These are phyloP conservation scores for Exserohilum turcica DNA, from an alignment of 2,329 filamentous ascomycete species.

Conservation along the genomic window DNA sequence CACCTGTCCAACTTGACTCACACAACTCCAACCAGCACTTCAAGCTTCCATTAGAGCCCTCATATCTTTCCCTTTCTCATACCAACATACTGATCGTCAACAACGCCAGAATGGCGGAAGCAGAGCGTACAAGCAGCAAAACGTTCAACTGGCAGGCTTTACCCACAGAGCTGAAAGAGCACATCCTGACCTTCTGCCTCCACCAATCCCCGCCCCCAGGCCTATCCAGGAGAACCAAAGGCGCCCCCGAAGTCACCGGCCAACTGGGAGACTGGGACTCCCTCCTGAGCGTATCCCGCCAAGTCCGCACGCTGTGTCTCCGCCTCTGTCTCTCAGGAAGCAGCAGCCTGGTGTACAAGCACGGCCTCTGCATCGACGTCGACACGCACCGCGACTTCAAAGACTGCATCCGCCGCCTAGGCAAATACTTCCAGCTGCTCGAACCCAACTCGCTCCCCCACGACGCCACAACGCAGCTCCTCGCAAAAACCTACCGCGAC, in stretches of 20 bases:
- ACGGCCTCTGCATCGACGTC: slow-evolving; percentile 17
- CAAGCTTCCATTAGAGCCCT: no score
- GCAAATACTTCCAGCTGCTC: slow-evolving; percentile 20
- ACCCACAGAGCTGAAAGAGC: slow-evolving; percentile 36
- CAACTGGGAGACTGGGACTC: slow-evolving; percentile 22
- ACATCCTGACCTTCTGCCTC: slow-evolving; percentile 29
- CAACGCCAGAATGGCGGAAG: slow-evolving; percentile 34
- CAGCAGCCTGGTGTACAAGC: background rate
- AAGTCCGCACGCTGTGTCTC: slow-evolving; percentile 30
- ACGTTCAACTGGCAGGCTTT: slow-evolving; percentile 32
- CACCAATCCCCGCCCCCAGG: background rate
- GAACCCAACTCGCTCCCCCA: slow-evolving; percentile 16
- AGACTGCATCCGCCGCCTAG: slow-evolving; percentile 18
- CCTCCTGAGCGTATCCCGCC: slow-evolving; percentile 28
- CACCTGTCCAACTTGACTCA: no score
- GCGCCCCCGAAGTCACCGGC: slow-evolving; percentile 21
- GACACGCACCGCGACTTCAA: background rate
- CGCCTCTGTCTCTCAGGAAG: slow-evolving; percentile 29
- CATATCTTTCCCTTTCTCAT: no score
- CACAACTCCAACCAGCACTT: no score
- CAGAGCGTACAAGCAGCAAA: slow-evolving; percentile 32
- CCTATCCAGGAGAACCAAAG: background rate
- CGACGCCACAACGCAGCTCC: background rate
- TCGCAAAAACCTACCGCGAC: slow-evolving; percentile 19
- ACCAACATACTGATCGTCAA: no score